phyloP scores from a whole-genome alignment of 441 rosid genomes.

The Eruca vesicaria region DNA sequence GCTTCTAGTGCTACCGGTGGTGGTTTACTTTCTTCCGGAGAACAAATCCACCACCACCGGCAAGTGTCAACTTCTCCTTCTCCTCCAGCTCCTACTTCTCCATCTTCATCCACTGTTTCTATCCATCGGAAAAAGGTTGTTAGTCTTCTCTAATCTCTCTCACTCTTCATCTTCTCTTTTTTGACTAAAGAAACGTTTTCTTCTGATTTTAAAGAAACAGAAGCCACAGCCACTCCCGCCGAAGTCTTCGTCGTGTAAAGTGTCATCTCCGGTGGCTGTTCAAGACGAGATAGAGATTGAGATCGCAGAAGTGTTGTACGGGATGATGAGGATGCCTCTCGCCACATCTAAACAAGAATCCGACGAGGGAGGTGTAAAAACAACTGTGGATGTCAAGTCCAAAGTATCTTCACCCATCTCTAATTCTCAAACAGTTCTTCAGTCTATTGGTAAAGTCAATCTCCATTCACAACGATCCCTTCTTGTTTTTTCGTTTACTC shows the following conservation, averaged over 20 bases:
- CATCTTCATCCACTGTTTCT: conserved; percentile 79
- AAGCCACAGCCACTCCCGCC: conserved; percentile 79
- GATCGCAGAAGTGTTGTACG: conserved; percentile 92
- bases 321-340: conserved; percentile 85
- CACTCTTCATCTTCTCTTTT: not conserved
- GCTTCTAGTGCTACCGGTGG: conserved; percentile 58
- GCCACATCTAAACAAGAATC: conserved; percentile 63
- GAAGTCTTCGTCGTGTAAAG: conserved; percentile 51
- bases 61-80: conserved; percentile 73
- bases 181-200: conserved; percentile 3
- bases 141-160: conserved; percentile 26
- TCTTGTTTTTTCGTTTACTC: not conserved
- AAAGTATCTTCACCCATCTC: conserved; percentile 88
- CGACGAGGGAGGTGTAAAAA: conserved; percentile 37
- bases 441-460: conserved; percentile 57
- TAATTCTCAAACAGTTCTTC: conserved; percentile 50
- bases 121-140: conserved; percentile 74
- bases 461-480: not conserved
- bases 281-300: conserved; percentile 70
- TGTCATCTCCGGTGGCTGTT: conserved; percentile 42
- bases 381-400: conserved; percentile 65
- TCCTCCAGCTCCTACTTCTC: conserved; percentile 73
- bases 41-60: conserved; percentile 64
- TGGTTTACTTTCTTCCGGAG: conserved; percentile 44
- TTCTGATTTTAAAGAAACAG: conserved; percentile 32